Evolutionary conservation across 2,329 filamentous ascomycete species (phyloP).

Genomic region (Colletotrichum lindemuthianum): DNA sequence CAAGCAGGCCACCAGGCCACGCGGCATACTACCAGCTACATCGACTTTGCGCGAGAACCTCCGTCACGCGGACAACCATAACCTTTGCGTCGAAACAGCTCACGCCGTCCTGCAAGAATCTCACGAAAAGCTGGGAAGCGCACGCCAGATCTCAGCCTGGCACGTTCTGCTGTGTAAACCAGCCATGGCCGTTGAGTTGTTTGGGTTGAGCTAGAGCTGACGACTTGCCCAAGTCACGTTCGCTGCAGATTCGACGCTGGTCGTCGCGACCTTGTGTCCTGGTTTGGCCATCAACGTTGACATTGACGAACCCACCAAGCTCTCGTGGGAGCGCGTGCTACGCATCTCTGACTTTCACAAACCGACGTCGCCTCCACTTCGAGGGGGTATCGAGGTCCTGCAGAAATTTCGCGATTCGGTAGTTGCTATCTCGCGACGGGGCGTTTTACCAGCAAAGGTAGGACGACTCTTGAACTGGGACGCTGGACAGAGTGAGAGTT

Average conservation of each 20-base stretch:
- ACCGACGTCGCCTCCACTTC: neutral
- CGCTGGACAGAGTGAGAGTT: too few relatives aligned
- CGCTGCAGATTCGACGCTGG: neutral
- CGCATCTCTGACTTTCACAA: slow-evolving; percentile 27
- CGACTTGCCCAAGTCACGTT: neutral
- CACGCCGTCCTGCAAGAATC: slow-evolving; percentile 16
- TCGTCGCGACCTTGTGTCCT: neutral
- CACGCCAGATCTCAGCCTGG: slow-evolving; percentile 20
- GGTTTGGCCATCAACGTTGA: neutral
- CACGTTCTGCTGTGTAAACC: slow-evolving; percentile 16
- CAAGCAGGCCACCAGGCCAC: neutral
- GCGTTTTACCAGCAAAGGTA: neutral
- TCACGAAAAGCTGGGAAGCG: slow-evolving; percentile 9
- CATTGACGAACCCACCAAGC: neutral
- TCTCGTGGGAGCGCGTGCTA: slow-evolving; percentile 2
- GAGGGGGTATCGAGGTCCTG: slow-evolving; percentile 15
- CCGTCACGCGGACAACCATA: neutral
- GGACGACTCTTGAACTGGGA: neutral
- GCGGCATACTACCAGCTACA: neutral
- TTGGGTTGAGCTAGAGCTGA: neutral
- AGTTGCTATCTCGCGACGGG: neutral
- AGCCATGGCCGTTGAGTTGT: neutral
- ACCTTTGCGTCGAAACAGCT: slow-evolving; percentile 9
- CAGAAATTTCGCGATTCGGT: slow-evolving; percentile 10
- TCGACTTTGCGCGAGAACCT: slow-evolving; percentile 1